Base-by-base conservation (phyloP, 2,329 filamentous ascomycete species). In the Alternaria ethzedia region DNA sequence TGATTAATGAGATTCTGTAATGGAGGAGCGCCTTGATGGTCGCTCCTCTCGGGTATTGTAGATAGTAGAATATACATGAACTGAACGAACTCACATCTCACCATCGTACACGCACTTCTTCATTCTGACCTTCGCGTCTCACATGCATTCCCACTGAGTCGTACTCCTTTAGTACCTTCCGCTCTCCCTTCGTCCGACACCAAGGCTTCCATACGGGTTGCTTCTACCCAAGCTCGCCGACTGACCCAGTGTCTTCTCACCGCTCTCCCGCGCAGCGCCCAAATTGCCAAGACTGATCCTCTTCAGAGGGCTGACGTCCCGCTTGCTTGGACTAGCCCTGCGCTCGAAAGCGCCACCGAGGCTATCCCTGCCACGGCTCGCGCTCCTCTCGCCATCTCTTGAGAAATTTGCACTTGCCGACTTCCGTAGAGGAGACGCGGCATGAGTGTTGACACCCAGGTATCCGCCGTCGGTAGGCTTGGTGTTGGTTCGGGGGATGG, bases 371-470 rank as follows among this genome's bases (percentile, higher is more conserved):
- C 61, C 54, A 13, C 71, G 59, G 4, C 63, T 58, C 6, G 44
- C 63, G 23, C 63, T 65, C n/a, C 62, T 52, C 51, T 70, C 67
- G 10, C 72, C 74, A 20, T 80, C 75, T 23, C 79, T 66, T 9
- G 82, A 64, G 59, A 80, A 79, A 60, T 84, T 91, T 79, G 80
- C 88, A 80, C 82, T 92, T 71, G 84, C 88, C 2, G 91, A 86
- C 78, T 97, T 97, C 72, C 93, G 91, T 12, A 98, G 80, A 0
- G 95, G 95, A 11, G 93, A 97, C 44, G 90, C 91, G 6, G 89
- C 89, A 77, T 97, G 93, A 6, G 87, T 90, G 78, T 90, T 94
- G 1, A 96, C 86, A 13, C 94, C 94, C 54, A 97, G 83, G 75
- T 87, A 95, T 3, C 94, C 93, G 15, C 93, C 93, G 75, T 90